Evolutionary conservation across 305 asterid species (phyloP), one percentile per base, ranked within the genome.

Genomic region (Andrographis paniculata): DNA sequence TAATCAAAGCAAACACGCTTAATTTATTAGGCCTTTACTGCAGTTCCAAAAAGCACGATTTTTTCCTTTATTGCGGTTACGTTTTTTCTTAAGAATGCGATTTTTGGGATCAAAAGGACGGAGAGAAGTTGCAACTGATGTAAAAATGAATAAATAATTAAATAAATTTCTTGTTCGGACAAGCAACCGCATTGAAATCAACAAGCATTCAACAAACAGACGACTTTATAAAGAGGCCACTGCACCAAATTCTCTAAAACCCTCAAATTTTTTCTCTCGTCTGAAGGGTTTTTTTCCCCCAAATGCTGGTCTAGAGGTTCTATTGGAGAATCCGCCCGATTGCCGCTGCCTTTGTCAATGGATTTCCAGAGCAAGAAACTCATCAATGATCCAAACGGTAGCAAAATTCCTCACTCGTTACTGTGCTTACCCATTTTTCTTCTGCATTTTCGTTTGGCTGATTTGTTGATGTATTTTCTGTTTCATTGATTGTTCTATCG

Each of bases 341-440:
- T 12, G 6, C 46, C 33, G 54, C 48, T 62, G 64, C 63, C 55
- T 60, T 68, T 18, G 4, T 20, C 74, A 49, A 75, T 91, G 99
- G 81, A 80, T 73, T 86, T 48, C 37, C 81, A 52, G 48, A 59
- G 82, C 75, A 91, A 83, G 72, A 91, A 91, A 64, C 95, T 91
- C 79, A 87, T 91, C 64, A 83, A 83, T 70, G 80, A 91, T 54
- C 99, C 99, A 3, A 78, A 80, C 71, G 83, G 98, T 91, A 53
- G 55, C 44, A 20, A 8, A 9, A 30, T 39, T 67, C 31, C 38
- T 42, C 60, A 36, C 57, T 59, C 64, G 42, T 39, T 11, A 41
- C 59, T 53, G 19, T 11, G 20, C 19, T 53, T 10, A 21, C 21
- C 50, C 17, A 20, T 48, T 38, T 12, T 39, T 55, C 20, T 23